phyloP scores from a whole-genome alignment of 768 basidiomycete species.

The Trametes coccinea region DNA sequence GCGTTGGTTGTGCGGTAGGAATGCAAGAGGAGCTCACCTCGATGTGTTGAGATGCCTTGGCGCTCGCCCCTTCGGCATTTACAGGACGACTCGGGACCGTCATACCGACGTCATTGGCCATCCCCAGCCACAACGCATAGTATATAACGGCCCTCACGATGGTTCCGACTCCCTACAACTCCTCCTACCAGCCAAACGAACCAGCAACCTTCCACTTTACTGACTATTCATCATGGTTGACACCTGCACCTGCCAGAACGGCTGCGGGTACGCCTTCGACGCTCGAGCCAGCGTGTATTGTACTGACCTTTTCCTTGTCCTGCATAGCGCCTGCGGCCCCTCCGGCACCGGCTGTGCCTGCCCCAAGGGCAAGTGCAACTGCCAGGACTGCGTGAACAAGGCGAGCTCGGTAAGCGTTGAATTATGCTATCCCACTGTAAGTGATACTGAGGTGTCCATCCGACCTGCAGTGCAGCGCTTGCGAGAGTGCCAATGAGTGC shows the following conservation, averaged over 20 bases:
- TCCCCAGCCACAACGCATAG: neutral
- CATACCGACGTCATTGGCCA: neutral
- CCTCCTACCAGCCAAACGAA: neutral
- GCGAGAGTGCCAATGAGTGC: constrained; percentile 11
- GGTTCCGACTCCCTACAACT: neutral
- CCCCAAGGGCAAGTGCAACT: constrained; percentile 33
- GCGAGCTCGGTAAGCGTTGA: constrained; percentile 25
- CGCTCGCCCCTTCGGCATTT: neutral
- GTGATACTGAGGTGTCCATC: neutral
- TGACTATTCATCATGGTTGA: constrained; percentile 23
- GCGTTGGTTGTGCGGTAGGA: no score
- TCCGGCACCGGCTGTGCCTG: constrained; percentile 35
- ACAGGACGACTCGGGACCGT: neutral
- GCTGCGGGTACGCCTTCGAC: constrained; percentile 29
- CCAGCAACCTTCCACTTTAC: no score
- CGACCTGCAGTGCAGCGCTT: constrained; percentile 2
- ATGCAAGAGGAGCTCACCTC: no score
- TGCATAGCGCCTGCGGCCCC: constrained; percentile 33
- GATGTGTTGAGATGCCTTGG: no score
- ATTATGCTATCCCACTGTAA: no score
- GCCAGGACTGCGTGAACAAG: constrained; percentile 34
- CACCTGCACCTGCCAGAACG: constrained; percentile 32
- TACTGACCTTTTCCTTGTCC: neutral
- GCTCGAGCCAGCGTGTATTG: neutral
- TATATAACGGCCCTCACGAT: neutral